Percentiles rank a stretch among this genome's conserved stretches.
Conservation (phyloP, 257 asterid genomes). For the Solanum arcanum region DNA sequence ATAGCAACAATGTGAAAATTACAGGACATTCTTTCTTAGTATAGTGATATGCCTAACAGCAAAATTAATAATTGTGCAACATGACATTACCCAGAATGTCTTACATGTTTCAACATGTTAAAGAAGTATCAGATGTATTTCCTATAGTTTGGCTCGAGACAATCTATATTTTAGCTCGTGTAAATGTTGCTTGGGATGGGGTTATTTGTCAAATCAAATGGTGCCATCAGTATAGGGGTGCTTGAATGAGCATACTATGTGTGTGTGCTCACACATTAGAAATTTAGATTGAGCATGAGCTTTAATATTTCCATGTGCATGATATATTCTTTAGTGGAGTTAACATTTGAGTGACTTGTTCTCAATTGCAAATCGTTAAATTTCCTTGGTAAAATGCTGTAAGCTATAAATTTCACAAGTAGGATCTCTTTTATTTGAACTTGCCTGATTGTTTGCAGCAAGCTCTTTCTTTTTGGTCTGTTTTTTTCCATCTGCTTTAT, state of each 20-base stretch:
- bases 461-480: neutral
- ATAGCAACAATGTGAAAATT: neutral
- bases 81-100: neutral
- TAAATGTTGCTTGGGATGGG: neutral
- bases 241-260: neutral
- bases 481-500: neutral
- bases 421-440: neutral
- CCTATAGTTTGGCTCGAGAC: neutral
- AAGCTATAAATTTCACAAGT: neutral
- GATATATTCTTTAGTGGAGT: too few relatives aligned
- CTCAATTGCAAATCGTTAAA: neutral
- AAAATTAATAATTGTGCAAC: neutral
- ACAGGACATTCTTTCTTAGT: neutral
- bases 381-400: neutral
- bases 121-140: neutral
- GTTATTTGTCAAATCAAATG: neutral
- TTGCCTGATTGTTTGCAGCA: neutral
- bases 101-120: neutral
- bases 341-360: too few relatives aligned
- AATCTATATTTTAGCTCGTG: neutral
- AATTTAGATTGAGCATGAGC: neutral
- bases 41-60: neutral
- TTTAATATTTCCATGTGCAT: neutral
- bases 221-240: neutral
- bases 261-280: neutral